Conservation (phyloP, 768 basidiomycete genomes). For the Chalciporus piperatus region DNA sequence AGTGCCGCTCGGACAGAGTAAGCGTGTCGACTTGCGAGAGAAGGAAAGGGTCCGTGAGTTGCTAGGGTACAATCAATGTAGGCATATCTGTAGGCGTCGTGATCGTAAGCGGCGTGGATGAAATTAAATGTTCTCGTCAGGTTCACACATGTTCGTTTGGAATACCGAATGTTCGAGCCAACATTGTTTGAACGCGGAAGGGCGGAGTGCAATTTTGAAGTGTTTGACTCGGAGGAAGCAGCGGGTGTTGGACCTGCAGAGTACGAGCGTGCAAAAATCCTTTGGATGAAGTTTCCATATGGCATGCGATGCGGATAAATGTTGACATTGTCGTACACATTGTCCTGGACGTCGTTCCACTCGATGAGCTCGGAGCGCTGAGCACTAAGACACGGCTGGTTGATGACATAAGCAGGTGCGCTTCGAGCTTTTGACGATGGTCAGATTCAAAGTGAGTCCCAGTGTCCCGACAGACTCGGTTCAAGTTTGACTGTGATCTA, state of each 20-base stretch:
- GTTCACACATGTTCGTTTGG: slow-evolving; percentile 65
- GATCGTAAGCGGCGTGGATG: slow-evolving; percentile 65
- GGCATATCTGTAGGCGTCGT: slow-evolving; percentile 53
- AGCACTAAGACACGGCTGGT: not conserved
- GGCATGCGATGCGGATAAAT: slow-evolving; percentile 3
- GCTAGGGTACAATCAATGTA: not conserved
- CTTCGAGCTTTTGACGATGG: slow-evolving; percentile 40
- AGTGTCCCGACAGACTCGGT: not conserved
- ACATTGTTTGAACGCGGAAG: slow-evolving; percentile 91
- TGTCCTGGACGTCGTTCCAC: too few species aligned
- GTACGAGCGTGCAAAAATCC: slow-evolving; percentile 9
- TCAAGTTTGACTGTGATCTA: not conserved
- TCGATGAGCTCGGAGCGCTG: too few species aligned
- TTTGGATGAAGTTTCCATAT: slow-evolving; percentile 10
- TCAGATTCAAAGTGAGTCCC: slow-evolving; percentile 59
- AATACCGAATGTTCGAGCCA: slow-evolving; percentile 89
- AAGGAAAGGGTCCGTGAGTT: slow-evolving; percentile 32
- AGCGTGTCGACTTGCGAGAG: slow-evolving; percentile 69
- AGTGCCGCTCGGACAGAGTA: slow-evolving; percentile 67
- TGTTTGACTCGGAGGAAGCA: slow-evolving; percentile 34
- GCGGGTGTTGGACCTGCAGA: not conserved
- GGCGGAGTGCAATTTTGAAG: slow-evolving; percentile 85
- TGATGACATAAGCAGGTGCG: slow-evolving; percentile 1
- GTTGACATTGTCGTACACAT: slow-evolving; percentile 7
- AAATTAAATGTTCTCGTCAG: slow-evolving; percentile 67